Base-by-base conservation (phyloP, 345 rosid species). In the Lagerstroemia speciosa region DNA sequence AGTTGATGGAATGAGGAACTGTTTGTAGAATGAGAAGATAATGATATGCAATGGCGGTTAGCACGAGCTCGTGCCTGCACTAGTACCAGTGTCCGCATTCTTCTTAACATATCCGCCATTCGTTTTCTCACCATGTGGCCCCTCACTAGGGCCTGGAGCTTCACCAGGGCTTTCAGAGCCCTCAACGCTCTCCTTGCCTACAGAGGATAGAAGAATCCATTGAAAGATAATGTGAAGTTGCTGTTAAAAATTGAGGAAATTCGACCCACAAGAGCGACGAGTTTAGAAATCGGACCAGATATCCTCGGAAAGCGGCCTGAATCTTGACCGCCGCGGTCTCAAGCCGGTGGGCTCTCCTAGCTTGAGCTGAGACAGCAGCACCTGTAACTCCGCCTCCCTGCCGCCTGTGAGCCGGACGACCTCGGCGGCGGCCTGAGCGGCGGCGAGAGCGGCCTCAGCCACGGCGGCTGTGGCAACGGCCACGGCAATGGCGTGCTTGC, bases 341-440 rank as follows among this genome's bases (percentile, higher is more conserved):
- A 8, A 38, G 48, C 17, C 50, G 43, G 50, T 8, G 30, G 20
- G 50, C 20, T 11, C 67, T 40, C 27, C 73, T 67, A 30, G 38
- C 61, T 73, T 77, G 61, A 10, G 50, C 68, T 38, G 71, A 69
- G 14, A 80, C 61, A 6, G 67, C 67, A 10, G 67, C 65, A 36
- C 64, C 65, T 15, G 16, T 45, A n/a, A 5, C 81, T 58, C 52
- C 32, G 52, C 7, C 80, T 17, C 76, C 77, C 73, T 80, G 2
- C 82, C 79, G 24, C 85, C 81, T 1, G 98, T 95, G 48, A 95
- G 85, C 68, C 96, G 80, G 19, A 92, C 98, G 0, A 90, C 98
- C 75, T 95, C 96, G 0, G 99, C 97, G 5, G 99, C 99, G 0
- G 98, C 98, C 66, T 89, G 91, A 11, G 97, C 98, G 5, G 99